Evolutionary conservation across 176 grass and related monocot species (phyloP).

Genomic region (Microstegium vimineum): DNA sequence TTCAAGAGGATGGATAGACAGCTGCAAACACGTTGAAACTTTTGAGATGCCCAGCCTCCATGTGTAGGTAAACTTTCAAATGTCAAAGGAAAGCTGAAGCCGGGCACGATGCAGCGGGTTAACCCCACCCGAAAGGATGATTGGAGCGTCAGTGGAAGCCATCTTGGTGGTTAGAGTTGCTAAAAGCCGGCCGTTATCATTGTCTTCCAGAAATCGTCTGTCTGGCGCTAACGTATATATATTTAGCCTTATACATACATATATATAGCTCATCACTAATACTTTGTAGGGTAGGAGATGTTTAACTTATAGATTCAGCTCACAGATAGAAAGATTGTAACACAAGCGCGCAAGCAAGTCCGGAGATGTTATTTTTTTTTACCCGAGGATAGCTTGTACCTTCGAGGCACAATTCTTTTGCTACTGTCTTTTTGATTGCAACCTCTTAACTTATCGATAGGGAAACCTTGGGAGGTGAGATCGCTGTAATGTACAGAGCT

Average conservation of each 20-base stretch:
- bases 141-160: slow-evolving; percentile 9
- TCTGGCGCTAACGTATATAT: slow-evolving; percentile 44
- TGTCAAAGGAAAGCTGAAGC: slow-evolving; percentile 17
- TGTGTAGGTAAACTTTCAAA: slow-evolving; percentile 14
- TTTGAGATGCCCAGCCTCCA: background rate
- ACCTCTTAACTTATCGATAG: slow-evolving; percentile 14
- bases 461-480: slow-evolving; percentile 19
- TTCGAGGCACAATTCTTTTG: slow-evolving; percentile 29
- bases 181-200: background rate
- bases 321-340: slow-evolving; percentile 53
- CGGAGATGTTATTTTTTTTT: slow-evolving; percentile 48
- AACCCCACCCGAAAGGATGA: slow-evolving; percentile 3
- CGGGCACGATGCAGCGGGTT: slow-evolving; percentile 17
- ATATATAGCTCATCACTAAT: slow-evolving; percentile 50
- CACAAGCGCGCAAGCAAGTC: slow-evolving; percentile 47
- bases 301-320: slow-evolving; percentile 49
- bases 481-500: slow-evolving; percentile 29
- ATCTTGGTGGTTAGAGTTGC: slow-evolving; percentile 17
- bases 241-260: slow-evolving; percentile 48
- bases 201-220: background rate
- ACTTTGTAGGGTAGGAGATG: slow-evolving; percentile 56
- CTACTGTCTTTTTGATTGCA: slow-evolving; percentile 26
- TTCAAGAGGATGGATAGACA: slow-evolving; percentile 54
- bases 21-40: slow-evolving; percentile 14
- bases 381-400: slow-evolving; percentile 49